Percentiles rank a stretch among this genome's conserved stretches.
These are phyloP conservation scores for Kuraishia floccosa DNA, from an alignment of 805 yeast species.

Conservation along the genomic window DNA sequence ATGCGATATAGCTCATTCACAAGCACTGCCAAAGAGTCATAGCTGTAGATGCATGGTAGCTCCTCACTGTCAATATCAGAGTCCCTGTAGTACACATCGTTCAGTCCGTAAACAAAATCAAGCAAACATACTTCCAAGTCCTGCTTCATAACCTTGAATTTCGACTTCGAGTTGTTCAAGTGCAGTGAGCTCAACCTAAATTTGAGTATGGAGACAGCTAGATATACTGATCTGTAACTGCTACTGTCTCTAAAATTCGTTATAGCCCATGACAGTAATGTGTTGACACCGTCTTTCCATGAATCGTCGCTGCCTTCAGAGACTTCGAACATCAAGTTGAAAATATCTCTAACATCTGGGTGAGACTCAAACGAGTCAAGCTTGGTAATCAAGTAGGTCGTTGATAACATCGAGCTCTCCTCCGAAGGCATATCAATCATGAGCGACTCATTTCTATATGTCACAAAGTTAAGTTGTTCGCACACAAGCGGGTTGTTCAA, in stretches of 20 bases:
- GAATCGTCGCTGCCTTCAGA: slow-evolving; percentile 7
- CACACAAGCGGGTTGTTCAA: slow-evolving; percentile 16
- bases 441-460: slow-evolving; percentile 61
- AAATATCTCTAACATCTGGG: slow-evolving; percentile 10
- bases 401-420: not conserved
- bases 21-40: slow-evolving; percentile 27
- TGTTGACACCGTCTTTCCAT: slow-evolving; percentile 14
- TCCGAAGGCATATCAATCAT: slow-evolving; percentile 31
- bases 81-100: not conserved
- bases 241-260: slow-evolving; percentile 10
- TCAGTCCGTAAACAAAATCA: slow-evolving; percentile 17
- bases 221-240: slow-evolving; percentile 8
- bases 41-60: slow-evolving; percentile 4
- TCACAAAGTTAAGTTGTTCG: slow-evolving; percentile 47
- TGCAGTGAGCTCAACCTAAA: slow-evolving; percentile 8
- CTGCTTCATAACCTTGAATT: slow-evolving; percentile 11
- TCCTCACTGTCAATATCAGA: not conserved
- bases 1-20: slow-evolving; percentile 36
- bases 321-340: slow-evolving; percentile 10
- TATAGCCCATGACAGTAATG: slow-evolving; percentile 18
- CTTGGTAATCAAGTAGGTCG: not conserved
- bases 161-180: slow-evolving; percentile 8
- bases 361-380: slow-evolving; percentile 2
- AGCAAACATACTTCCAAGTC: slow-evolving; percentile 20
- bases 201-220: slow-evolving; percentile 14